These are phyloP conservation scores for Cystoisospora suis DNA, from an alignment of 169 alveolate genomes.

Conservation along the genomic window DNA sequence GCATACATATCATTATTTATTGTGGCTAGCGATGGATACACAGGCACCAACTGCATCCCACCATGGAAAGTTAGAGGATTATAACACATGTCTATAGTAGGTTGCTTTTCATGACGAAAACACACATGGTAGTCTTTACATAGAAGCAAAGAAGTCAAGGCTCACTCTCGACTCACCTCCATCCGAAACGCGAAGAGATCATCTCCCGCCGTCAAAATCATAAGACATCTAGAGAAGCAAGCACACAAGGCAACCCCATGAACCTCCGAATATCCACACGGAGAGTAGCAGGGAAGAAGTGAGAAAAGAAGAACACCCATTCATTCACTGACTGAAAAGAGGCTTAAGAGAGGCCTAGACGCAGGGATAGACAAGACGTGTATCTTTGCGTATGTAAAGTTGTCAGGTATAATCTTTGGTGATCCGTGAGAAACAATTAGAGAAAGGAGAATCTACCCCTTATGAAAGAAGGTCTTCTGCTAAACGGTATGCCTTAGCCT, in stretches of 20 bases:
- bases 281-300: not conserved
- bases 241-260: not conserved
- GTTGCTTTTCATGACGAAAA: not conserved
- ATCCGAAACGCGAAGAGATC: conserved; percentile 15
- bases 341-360: no score
- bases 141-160: not conserved
- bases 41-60: not conserved
- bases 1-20: no score
- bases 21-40: no score
- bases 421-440: no score
- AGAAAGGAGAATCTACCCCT: no score
- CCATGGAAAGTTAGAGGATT: not conserved
- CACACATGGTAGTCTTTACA: not conserved
- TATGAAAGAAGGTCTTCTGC: no score
- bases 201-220: conserved; percentile 29
- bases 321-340: no score
- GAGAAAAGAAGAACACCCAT: not conserved
- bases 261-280: not conserved
- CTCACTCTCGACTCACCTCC: conserved; percentile 14
- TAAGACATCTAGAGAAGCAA: not conserved
- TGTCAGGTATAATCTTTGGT: no score
- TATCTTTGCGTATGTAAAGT: no score
- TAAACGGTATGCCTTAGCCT: no score
- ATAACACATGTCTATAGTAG: not conserved
- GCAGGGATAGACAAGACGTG: no score